These are phyloP conservation scores for Coemansia erecta DNA, from an alignment of 192 early-diverging fungal species.

Conservation along the genomic window DNA sequence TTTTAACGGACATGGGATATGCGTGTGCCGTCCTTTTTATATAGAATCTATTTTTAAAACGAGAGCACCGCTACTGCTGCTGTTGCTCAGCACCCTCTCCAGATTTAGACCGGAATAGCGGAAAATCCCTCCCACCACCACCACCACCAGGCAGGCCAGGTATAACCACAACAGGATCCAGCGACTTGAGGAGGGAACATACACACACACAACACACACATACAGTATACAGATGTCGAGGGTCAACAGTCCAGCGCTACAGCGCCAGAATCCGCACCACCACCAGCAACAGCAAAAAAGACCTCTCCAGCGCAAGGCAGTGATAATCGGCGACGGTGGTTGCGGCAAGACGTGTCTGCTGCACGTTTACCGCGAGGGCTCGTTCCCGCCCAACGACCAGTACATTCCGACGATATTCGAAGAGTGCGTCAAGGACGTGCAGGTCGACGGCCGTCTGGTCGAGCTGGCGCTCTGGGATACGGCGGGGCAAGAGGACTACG, in stretches of 20 bases:
- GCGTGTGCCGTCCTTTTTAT: no score
- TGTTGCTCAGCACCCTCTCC: no score
- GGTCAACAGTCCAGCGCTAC: not conserved
- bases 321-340: constrained; percentile 89
- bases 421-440: constrained; percentile 88
- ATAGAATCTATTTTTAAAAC: no score
- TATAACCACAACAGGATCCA: no score
- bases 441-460: constrained; percentile 81
- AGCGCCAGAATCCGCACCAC: constrained; percentile 5
- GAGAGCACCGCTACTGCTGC: no score
- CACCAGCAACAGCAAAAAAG: constrained; percentile 5
- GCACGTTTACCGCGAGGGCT: constrained; percentile 78
- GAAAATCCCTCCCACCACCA: no score
- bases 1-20: no score
- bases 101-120: no score
- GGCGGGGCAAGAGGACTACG: constrained; percentile 95
- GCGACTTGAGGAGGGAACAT: not conserved
- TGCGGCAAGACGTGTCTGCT: constrained; percentile 90
- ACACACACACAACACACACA: not conserved
- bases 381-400: constrained; percentile 66
- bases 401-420: constrained; percentile 94
- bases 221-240: constrained; percentile 2
- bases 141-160: no score
- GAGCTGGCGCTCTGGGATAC: constrained; percentile 97
- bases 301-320: constrained; percentile 64